These are phyloP conservation scores for Thalia dealbata DNA, from an alignment of 176 grass and related monocot species.

Conservation along the genomic window DNA sequence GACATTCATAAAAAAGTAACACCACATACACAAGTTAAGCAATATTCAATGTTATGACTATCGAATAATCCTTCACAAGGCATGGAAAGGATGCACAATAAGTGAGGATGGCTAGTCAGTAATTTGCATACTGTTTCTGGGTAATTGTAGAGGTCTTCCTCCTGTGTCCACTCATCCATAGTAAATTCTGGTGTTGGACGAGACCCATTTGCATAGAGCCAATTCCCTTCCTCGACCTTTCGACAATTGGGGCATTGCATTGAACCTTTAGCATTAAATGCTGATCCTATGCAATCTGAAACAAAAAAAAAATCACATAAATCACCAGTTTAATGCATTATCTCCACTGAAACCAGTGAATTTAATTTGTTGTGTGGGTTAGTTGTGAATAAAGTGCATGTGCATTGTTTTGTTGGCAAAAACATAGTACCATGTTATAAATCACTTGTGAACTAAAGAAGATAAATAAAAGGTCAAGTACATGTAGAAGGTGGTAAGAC, in stretches of 20 bases:
- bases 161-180: conserved; percentile 77
- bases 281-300: conserved; percentile 97
- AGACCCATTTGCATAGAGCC: conserved; percentile 77
- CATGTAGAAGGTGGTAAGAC: too few species aligned
- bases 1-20: neutral
- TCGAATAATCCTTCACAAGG: neutral
- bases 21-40: neutral
- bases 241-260: conserved; percentile 99
- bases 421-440: neutral
- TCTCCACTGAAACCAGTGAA: neutral
- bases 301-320: conserved; percentile 6
- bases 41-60: neutral
- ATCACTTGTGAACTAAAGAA: neutral
- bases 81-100: neutral
- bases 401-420: neutral
- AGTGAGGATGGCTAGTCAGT: neutral
- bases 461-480: neutral
- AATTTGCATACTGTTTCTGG: conserved; percentile 47
- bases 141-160: conserved; percentile 91
- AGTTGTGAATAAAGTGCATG: neutral
- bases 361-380: neutral
- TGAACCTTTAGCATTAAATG: conserved; percentile 94
- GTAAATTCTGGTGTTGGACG: conserved; percentile 39
- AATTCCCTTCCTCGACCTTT: conserved; percentile 94
- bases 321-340: neutral